These are phyloP conservation scores for Aspergillus nidulans DNA, from an alignment of 495 filamentous ascomycete genomes.

Conservation along the genomic window DNA sequence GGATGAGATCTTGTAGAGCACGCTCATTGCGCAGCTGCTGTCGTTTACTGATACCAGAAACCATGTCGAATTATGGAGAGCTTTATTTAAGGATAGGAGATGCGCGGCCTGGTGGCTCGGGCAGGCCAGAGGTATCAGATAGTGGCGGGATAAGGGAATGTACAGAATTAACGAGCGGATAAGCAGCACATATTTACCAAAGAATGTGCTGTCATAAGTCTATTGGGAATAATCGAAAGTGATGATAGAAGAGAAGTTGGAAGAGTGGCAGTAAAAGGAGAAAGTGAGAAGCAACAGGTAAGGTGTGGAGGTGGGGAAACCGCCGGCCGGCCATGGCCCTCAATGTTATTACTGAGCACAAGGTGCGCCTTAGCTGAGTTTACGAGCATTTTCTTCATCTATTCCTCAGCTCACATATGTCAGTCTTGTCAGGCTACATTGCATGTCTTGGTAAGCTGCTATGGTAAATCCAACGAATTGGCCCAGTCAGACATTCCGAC, in stretches of 20 bases:
- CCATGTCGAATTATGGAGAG: constrained; percentile 37
- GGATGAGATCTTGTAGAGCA: constrained; percentile 83
- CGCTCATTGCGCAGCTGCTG: constrained; percentile 96
- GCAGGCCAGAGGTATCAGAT: not conserved
- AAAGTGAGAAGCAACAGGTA: constrained; percentile 10
- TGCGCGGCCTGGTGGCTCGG: not conserved
- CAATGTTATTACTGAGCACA: not conserved
- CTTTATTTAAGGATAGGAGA: not conserved
- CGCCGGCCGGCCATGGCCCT: not conserved
- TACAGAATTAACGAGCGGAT: constrained; percentile 7
- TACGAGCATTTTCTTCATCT: no score
- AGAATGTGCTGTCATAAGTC: not conserved
- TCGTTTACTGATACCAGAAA: constrained; percentile 71
- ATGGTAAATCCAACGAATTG: no score
- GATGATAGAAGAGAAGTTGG: not conserved
- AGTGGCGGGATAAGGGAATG: constrained; percentile 12
- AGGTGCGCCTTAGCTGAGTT: not conserved
- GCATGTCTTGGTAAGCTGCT: no score
- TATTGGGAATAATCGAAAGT: not conserved
- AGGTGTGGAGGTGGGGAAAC: constrained; percentile 16
- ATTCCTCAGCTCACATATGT: no score
- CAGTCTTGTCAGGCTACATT: no score
- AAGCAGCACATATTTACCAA: constrained; percentile 20
- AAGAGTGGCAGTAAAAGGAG: constrained; percentile 12
- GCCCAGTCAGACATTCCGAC: no score